Evolutionary conservation across 176 grass and related monocot genomes (phyloP).

Genomic region (Hyparrhenia diplandra): DNA sequence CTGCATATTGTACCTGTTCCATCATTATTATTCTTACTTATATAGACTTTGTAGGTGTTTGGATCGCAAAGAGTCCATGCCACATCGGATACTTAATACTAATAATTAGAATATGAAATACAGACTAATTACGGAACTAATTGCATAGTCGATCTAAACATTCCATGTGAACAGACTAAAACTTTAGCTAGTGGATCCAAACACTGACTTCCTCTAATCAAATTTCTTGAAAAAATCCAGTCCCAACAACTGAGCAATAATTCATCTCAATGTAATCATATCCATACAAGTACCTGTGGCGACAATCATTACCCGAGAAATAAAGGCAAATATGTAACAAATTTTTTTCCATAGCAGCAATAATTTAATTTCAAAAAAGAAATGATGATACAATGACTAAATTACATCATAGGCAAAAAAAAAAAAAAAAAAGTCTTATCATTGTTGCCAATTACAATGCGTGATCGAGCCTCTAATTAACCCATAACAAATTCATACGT

Average conservation of each 20-base stretch:
- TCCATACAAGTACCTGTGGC: neutral
- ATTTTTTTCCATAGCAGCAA: neutral
- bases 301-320: neutral
- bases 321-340: neutral
- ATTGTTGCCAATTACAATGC: neutral
- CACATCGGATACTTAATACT: too few species aligned
- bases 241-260: neutral
- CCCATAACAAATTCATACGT: neutral
- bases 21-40: neutral
- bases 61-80: too few species aligned
- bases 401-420: neutral
- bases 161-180: too few species aligned
- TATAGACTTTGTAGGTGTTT: too few species aligned
- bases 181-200: too few species aligned
- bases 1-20: neutral
- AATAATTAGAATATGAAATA: too few species aligned
- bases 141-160: too few species aligned
- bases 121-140: too few species aligned
- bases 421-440: too few species aligned
- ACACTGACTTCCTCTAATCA: too few species aligned
- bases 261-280: neutral
- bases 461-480: too few species aligned
- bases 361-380: neutral
- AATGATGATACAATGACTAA: neutral
- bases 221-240: too few species aligned